Conservation (phyloP, 371 early-diverging fungal species). For the Thermomucor indicae-seudaticae region DNA sequence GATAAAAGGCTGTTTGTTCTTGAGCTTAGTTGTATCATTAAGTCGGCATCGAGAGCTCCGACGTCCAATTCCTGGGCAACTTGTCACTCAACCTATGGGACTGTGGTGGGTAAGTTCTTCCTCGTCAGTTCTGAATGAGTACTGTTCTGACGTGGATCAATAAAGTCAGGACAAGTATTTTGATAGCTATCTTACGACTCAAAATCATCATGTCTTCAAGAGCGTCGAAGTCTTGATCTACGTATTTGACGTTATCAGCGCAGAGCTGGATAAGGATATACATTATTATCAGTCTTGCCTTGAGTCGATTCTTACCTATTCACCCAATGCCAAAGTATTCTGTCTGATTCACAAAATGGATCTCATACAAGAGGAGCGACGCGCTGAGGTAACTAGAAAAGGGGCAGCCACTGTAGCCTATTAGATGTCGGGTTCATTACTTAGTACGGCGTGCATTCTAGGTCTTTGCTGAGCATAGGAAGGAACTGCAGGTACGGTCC, state of each 20-base stretch:
- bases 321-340: constrained; percentile 82
- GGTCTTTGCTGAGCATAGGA: constrained; percentile 68
- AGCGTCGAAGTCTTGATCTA: constrained; percentile 92
- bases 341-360: constrained; percentile 94
- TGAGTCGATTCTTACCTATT: constrained; percentile 66
- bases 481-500: constrained; percentile 71
- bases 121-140: not conserved
- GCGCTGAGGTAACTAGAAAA: constrained; percentile 42
- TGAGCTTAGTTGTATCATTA: not conserved
- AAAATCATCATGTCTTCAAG: constrained; percentile 84
- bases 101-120: constrained; percentile 62
- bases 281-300: constrained; percentile 78
- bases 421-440: not conserved
- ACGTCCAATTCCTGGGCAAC: constrained; percentile 85
- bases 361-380: constrained; percentile 66
- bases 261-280: constrained; percentile 81
- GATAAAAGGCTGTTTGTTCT: not conserved
- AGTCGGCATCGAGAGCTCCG: constrained; percentile 91
- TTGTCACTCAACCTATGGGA: constrained; percentile 91
- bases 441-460: too few species aligned
- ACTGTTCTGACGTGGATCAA: too few species aligned
- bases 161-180: constrained; percentile 82
- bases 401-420: not conserved
- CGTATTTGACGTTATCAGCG: constrained; percentile 88
- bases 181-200: constrained; percentile 83